Conservation (phyloP, 192 early-diverging fungal genomes). For the Entrophospora sp. region DNA sequence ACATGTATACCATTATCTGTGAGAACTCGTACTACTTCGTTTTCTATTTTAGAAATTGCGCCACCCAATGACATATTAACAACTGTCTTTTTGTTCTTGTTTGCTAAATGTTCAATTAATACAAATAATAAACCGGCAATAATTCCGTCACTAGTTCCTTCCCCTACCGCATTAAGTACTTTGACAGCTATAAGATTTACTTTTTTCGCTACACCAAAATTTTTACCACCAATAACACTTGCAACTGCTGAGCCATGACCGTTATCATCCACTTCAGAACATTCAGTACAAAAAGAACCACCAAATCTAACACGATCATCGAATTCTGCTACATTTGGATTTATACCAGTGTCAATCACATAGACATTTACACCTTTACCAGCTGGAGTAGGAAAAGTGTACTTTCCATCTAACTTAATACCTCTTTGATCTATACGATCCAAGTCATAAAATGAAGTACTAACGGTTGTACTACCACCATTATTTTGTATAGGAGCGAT, state of each 20-base stretch:
- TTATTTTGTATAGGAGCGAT: too few relatives aligned
- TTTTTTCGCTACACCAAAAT: conserved; percentile 70
- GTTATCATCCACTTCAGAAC: conserved; percentile 39
- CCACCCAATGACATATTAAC: conserved; percentile 90
- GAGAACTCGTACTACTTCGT: conserved; percentile 32
- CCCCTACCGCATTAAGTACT: conserved; percentile 49
- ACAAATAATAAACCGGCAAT: conserved; percentile 43
- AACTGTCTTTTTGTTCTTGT: background rate
- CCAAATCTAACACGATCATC: conserved; percentile 61
- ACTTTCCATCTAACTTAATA: conserved; percentile 34
- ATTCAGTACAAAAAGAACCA: conserved; percentile 22
- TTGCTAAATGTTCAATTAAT: background rate
- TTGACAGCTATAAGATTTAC: conserved; percentile 59
- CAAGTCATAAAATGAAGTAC: too few relatives aligned
- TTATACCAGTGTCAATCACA: conserved; percentile 55
- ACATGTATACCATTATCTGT: conserved; percentile 61
- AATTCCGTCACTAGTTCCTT: conserved; percentile 39
- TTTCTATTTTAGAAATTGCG: conserved; percentile 64
- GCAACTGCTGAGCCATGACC: conserved; percentile 65
- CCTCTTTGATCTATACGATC: conserved; percentile 65
- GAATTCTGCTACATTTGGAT: conserved; percentile 63
- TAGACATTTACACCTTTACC: conserved; percentile 50
- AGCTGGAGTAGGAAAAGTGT: conserved; percentile 60
- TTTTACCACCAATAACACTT: conserved; percentile 53
- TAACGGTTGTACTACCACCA: too few relatives aligned